Percentiles rank a stretch among this genome's conserved stretches.
Evolutionary conservation across 371 early-diverging fungal genomes (phyloP).

Genomic region (Mortierella sp.): DNA sequence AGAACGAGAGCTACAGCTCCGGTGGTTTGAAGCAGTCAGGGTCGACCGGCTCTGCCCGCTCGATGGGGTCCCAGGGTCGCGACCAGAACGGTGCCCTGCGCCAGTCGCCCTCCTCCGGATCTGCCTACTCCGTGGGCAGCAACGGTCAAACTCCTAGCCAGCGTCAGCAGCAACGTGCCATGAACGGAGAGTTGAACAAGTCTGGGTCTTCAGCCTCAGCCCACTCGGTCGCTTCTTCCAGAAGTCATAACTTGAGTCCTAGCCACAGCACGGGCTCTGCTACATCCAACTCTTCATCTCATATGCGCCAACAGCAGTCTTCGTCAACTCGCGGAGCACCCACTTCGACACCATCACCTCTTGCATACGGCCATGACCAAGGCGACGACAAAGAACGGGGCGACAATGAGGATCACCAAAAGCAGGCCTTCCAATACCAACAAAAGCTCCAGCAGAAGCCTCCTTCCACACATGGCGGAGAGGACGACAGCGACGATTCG

Average conservation of each 20-base stretch:
- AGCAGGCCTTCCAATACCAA: conserved; percentile 58
- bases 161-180: conserved; percentile 33
- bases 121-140: conserved; percentile 25
- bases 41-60: conserved; percentile 44
- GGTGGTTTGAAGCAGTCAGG: conserved; percentile 35
- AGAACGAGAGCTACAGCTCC: conserved; percentile 16
- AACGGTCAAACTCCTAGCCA: conserved; percentile 31
- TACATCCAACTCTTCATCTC: conserved; percentile 22
- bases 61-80: conserved; percentile 30
- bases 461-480: conserved; percentile 38
- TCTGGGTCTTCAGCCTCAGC: conserved; percentile 52
- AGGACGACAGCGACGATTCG: conserved; percentile 56
- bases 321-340: conserved; percentile 13
- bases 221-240: conserved; percentile 17
- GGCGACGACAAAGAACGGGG: conserved; percentile 33
- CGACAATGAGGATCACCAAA: conserved; percentile 42
- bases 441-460: conserved; percentile 57
- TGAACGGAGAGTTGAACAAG: conserved; percentile 37
- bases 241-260: conserved; percentile 17
- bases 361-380: conserved; percentile 29
- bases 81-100: conserved; percentile 15
- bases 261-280: conserved; percentile 31
- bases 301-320: conserved; percentile 18
- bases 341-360: conserved; percentile 47
- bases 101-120: conserved; percentile 36